Conservation (phyloP, 2,329 filamentous ascomycete species). For the Atkinsonella hypoxylon region DNA sequence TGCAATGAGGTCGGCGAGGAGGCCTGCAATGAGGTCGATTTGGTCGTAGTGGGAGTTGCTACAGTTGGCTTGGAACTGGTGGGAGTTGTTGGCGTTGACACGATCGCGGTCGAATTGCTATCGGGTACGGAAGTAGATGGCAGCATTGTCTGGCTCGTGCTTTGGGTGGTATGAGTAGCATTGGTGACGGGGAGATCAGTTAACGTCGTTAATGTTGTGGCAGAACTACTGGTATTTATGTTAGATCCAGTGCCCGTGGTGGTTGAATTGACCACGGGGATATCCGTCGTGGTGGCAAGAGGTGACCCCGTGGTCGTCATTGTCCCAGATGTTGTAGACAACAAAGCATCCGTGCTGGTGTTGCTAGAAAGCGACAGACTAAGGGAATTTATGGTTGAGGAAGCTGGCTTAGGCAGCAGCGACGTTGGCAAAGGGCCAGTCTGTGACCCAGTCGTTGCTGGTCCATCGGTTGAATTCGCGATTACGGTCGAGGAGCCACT, state of each 20-base stretch:
- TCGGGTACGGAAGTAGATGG: slow-evolving; percentile 2
- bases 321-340: slow-evolving; percentile 7
- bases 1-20: too few species aligned
- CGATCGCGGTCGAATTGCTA: slow-evolving; percentile 5
- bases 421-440: background rate
- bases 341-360: slow-evolving; percentile 7
- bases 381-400: background rate
- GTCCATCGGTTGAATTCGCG: background rate
- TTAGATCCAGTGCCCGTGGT: background rate
- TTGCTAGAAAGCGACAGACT: slow-evolving; percentile 2
- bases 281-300: background rate
- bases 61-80: background rate
- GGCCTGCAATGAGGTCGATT: slow-evolving; percentile 9
- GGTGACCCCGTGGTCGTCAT: background rate
- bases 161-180: background rate
- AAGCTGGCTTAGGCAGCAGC: background rate
- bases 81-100: background rate
- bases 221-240: background rate
- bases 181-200: slow-evolving; percentile 6
- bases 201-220: slow-evolving; percentile 1
- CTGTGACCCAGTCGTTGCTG: background rate
- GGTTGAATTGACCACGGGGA: slow-evolving; percentile 6
- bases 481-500: background rate
- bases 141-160: slow-evolving; percentile 2
- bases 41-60: slow-evolving; percentile 8